These are phyloP conservation scores for Neofusicoccum cordaticola DNA, from an alignment of 2,329 filamentous ascomycete genomes.

Conservation along the genomic window DNA sequence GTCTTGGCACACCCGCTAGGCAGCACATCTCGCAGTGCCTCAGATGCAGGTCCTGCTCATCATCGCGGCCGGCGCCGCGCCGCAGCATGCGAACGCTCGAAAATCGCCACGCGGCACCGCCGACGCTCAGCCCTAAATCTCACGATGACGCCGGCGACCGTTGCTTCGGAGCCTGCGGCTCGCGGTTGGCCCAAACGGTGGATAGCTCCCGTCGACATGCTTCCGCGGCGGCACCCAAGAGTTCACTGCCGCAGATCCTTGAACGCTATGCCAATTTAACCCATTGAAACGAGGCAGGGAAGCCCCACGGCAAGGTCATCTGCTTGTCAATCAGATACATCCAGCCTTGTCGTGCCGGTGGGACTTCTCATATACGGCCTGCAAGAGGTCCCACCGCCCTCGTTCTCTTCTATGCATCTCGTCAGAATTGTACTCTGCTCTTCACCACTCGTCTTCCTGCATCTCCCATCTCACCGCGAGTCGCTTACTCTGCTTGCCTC, in stretches of 20 bases:
- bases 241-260: constrained; percentile 6
- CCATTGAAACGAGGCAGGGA: constrained; percentile 3
- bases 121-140: constrained; percentile 11
- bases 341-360: background rate
- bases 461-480: background rate
- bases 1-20: constrained; percentile 11
- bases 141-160: constrained; percentile 6
- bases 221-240: background rate
- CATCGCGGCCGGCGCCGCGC: background rate
- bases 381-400: background rate
- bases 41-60: constrained; percentile 3
- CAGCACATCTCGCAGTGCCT: background rate
- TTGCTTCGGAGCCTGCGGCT: constrained; percentile 2
- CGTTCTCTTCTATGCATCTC: constrained; percentile 8
- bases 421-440: background rate
- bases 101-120: constrained; percentile 3
- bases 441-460: background rate
- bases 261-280: constrained; percentile 12
- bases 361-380: background rate
- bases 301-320: constrained; percentile 12
- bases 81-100: background rate
- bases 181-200: background rate
- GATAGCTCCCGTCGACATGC: constrained; percentile 6
- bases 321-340: constrained; percentile 11
- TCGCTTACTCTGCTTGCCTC: background rate